Evolutionary conservation across 2,329 filamentous ascomycete species (phyloP).

Genomic region (Aspergillus uvarum): DNA sequence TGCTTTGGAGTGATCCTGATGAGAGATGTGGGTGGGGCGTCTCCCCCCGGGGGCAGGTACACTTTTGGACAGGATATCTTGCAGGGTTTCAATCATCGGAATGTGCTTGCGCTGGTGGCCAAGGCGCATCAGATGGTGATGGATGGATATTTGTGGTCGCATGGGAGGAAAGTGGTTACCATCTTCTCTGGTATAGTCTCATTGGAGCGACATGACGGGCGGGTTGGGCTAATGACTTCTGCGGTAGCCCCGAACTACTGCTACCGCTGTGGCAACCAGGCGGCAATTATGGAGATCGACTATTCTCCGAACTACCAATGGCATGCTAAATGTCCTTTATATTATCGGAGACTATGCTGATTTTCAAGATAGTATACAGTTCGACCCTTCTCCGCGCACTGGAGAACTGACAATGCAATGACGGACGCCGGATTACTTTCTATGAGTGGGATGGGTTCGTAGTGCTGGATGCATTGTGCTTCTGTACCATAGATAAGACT

Average conservation of each 20-base stretch:
- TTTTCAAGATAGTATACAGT: no score
- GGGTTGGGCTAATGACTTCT: conserved; percentile 25
- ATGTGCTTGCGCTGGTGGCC: conserved; percentile 86
- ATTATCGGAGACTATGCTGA: no score
- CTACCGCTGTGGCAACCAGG: conserved; percentile 98
- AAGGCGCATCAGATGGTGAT: conserved; percentile 97
- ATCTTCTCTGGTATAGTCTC: conserved; percentile 84
- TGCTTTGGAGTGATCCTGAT: conserved; percentile 97
- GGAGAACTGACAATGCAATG: no score
- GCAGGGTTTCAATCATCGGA: conserved; percentile 99
- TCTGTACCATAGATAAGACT: no score
- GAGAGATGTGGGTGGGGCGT: conserved; percentile 96
- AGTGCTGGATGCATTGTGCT: no score
- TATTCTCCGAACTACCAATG: conserved; percentile 47
- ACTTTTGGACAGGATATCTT: conserved; percentile 97
- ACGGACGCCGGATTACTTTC: no score
- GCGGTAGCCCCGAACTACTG: conserved; percentile 80
- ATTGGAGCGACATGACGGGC: neutral
- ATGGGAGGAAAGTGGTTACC: conserved; percentile 95
- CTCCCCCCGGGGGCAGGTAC: conserved; percentile 90
- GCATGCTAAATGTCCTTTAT: no score
- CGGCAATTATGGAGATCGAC: conserved; percentile 99
- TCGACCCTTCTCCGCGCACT: no score
- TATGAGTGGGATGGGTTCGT: no score
- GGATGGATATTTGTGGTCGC: conserved; percentile 99